Evolutionary conservation across 192 early-diverging fungal species (phyloP), one percentile per base, ranked within the genome.

Genomic region (Backusella psychrophila): DNA sequence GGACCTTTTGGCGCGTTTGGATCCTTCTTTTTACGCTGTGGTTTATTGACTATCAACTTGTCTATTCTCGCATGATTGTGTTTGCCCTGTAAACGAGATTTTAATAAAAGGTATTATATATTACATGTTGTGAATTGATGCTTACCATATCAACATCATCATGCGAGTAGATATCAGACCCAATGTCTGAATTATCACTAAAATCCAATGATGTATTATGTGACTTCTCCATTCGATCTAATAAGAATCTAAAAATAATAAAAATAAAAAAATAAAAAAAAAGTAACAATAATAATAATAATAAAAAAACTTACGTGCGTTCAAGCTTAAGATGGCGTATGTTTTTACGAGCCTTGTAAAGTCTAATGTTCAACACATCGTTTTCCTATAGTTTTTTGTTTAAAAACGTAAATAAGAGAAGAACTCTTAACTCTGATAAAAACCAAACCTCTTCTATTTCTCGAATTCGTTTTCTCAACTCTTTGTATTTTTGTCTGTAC

Each of bases 271-370:
- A 41, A 42, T 26, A 15, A 9, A 4, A 66, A 4, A 66, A 17
- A 19, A 19, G 17, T 65, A 11, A 38, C 34, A 70, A 6, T 26
- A 11, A 38, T 42, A 70, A 6, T 26, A 44, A 15, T 41, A 41
- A 19, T 36, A 42, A 34, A 66, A 23, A 44, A 5, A 71, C 78
- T 63, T 80, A 87, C 85, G 80, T 85, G 78, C 85, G 72, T 34
- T 87, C 86, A 41, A 87, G 71, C 17, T 82, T 76, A 19, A 87
- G 81, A 26, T 84, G 84, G 17, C 83, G 77, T 44, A 87, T 83
- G 49, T 81, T 83, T 67, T 83, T 85, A 66, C 86, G 81, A 49
- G 86, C 86, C 53, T 83, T 82, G 77, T 83, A 81, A 69, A 87
- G 73, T 74, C 81, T 77, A 69, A 87, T 78, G 52, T 85, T 81